Percentiles rank a stretch among this genome's conserved stretches.
phyloP scores from a whole-genome alignment of 352 stramenopile species.

The Aphanomyces euteiches region DNA sequence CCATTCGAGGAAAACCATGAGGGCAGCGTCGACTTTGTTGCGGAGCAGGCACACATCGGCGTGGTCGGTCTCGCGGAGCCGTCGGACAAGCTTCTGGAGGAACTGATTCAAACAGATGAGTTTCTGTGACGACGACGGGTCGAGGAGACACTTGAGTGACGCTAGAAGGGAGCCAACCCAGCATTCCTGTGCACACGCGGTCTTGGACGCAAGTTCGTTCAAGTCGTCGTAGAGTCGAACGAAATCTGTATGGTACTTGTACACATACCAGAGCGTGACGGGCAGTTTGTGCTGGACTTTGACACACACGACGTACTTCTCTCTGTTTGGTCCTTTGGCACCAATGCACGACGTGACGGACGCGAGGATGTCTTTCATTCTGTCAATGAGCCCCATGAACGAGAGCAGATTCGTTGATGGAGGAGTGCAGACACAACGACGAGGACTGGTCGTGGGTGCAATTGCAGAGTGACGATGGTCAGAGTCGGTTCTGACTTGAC shows the following conservation, averaged over 20 bases:
- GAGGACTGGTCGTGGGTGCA: neutral
- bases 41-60: slow-evolving; percentile 28
- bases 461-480: neutral
- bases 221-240: slow-evolving; percentile 12
- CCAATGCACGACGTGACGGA: slow-evolving; percentile 31
- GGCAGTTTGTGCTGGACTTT: slow-evolving; percentile 4
- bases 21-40: slow-evolving; percentile 17
- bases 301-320: slow-evolving; percentile 28
- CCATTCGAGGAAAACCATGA: slow-evolving; percentile 30
- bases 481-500: neutral
- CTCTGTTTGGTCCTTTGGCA: neutral
- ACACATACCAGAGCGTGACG: slow-evolving; percentile 22
- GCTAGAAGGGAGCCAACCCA: slow-evolving; percentile 8
- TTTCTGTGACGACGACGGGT: neutral
- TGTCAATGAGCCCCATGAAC: neutral
- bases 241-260: slow-evolving; percentile 28
- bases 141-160: slow-evolving; percentile 8
- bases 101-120: slow-evolving; percentile 23
- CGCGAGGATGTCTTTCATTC: slow-evolving; percentile 26
- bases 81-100: slow-evolving; percentile 20
- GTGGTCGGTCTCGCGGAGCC: neutral
- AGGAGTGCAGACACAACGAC: neutral
- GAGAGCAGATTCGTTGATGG: neutral
- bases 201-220: neutral
- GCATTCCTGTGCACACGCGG: slow-evolving; percentile 25